Evolutionary conservation across 148 eudicot genomes (phyloP), one percentile per base, ranked within the genome.

Genomic region (Chenopodium berlandieri): DNA sequence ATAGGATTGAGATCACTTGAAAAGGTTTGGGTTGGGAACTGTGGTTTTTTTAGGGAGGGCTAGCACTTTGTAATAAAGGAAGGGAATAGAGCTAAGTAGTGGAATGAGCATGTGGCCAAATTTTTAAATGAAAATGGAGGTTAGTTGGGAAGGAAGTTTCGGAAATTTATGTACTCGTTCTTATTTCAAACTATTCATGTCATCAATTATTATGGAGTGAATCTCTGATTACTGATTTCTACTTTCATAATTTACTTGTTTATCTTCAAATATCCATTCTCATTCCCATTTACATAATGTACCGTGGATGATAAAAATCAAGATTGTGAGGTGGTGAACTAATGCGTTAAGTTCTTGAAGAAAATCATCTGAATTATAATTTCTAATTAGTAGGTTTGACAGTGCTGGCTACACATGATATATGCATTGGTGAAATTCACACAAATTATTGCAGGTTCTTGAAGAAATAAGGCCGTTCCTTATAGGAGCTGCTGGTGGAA

Each of bases 381-480:
- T 52, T 54, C 3, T 54, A 54, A 16, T 17, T 56, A 56, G 9
- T 77, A 48, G 34, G 5, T 40, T n/a, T 72, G 47, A 14, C 4
- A 71, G 27, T 46, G 44, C 3, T 37, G 13, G 7, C 10, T 71
- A 22, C 48, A 3, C 16, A 16, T 11, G 7, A n/a, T 14, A n/a
- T 34, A 27, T 34, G 40, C 65, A 56, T 32, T 30, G 48, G 17
- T 73, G 22, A 54, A 12, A n/a, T 75, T 46, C 65, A 17, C 54
- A 32, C 1, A 70, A 76, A 30, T 4, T 5, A 27, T 4, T 78
- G 2, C 80, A 95, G 99, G 98, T 94, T 22, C 94, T 95, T 9
- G 97, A 92, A 88, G 99, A 95, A 88, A 90, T 95, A 80, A 84
- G 99, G 84, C 97, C 98, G 9, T 95, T 89, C 81, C 91, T 95